Percentiles rank a stretch among this genome's conserved stretches.
These are phyloP conservation scores for Cercophora newfieldiana DNA, from an alignment of 495 filamentous ascomycete genomes.

Conservation along the genomic window DNA sequence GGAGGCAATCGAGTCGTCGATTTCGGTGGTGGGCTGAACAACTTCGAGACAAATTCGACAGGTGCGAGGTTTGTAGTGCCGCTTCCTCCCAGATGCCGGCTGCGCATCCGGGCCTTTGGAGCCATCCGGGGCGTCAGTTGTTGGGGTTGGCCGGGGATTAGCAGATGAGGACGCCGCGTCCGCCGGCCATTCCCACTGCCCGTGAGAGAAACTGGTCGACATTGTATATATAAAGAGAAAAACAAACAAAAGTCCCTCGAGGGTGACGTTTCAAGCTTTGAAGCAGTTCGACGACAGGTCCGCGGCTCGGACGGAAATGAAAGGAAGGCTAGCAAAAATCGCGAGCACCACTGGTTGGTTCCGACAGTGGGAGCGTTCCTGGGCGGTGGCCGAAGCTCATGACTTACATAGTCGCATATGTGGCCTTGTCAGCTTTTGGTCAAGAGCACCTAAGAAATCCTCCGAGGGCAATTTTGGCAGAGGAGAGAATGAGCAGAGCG, in stretches of 20 bases:
- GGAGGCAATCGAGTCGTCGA: conserved; percentile 59
- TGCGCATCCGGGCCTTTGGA: conserved; percentile 1
- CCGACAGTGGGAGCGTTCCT: neutral
- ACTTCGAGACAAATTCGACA: conserved; percentile 94
- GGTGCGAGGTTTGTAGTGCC: conserved; percentile 65
- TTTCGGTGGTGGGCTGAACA: conserved; percentile 73
- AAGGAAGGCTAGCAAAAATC: neutral
- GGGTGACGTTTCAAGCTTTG: too few species aligned
- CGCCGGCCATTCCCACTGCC: conserved; percentile 7
- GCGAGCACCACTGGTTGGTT: neutral
- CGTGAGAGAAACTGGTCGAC: neutral
- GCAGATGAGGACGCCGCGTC: conserved; percentile 2
- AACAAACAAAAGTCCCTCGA: too few species aligned
- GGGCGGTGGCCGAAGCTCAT: neutral
- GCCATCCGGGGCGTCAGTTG: conserved; percentile 14
- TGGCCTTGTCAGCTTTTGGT: neutral
- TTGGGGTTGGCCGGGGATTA: conserved; percentile 9
- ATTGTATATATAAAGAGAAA: neutral
- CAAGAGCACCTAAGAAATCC: neutral
- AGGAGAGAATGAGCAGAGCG: neutral
- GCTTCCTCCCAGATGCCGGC: conserved; percentile 34
- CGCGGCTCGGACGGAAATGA: neutral
- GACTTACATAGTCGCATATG: neutral
- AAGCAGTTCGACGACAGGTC: neutral
- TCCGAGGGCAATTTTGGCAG: neutral